These are phyloP conservation scores for Lentinula lateritia DNA, from an alignment of 768 basidiomycete genomes.

Conservation along the genomic window DNA sequence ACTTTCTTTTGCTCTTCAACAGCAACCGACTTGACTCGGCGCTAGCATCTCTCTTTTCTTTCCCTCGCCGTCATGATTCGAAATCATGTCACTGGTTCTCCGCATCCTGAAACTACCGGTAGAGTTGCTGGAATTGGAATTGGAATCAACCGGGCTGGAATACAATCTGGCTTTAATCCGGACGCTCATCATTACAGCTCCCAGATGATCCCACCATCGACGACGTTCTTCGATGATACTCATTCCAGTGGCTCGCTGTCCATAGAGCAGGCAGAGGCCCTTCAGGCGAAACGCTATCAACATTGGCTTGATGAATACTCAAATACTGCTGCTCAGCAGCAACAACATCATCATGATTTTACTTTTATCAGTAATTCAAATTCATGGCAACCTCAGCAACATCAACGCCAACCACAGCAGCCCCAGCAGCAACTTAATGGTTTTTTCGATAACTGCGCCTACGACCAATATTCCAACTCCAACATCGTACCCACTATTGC, in stretches of 20 bases:
- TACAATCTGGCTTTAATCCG: background rate
- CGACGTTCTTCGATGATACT: background rate
- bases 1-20: background rate
- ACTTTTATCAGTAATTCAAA: conserved; percentile 2
- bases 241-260: background rate
- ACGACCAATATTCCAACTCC: background rate
- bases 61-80: background rate
- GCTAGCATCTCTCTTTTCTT: background rate
- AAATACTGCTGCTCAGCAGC: background rate
- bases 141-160: background rate
- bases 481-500: background rate
- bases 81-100: conserved; percentile 4
- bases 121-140: background rate
- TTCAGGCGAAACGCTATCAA: background rate
- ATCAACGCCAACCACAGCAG: background rate
- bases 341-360: background rate
- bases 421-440: background rate
- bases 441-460: background rate
- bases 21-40: background rate
- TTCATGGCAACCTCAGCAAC: background rate
- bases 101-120: conserved; percentile 2
- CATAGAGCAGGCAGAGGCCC: background rate
- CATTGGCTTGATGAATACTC: background rate
- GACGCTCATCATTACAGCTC: background rate
- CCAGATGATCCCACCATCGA: background rate